Percentiles rank a stretch among this genome's conserved stretches.
phyloP scores from a whole-genome alignment of 768 basidiomycete genomes.

The Neoboletus subvelutipes region DNA sequence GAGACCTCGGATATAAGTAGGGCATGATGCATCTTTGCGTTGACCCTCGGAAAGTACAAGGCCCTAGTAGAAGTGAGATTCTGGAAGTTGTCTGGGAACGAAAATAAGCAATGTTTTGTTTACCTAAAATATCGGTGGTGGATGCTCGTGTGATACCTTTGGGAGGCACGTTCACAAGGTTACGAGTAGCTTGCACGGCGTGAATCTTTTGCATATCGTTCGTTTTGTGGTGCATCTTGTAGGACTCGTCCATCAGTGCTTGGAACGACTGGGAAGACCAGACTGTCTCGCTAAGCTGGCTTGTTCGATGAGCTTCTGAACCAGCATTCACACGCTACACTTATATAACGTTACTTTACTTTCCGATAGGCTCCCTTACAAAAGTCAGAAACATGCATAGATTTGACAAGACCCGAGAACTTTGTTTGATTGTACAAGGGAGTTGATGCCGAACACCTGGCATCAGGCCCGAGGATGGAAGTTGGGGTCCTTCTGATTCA shows the following conservation, averaged over 20 bases:
- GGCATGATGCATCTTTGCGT: conserved; percentile 22
- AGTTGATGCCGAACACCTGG: too few relatives aligned
- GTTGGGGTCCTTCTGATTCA: too few relatives aligned
- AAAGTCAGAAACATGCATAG: too few relatives aligned
- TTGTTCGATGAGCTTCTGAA: neutral
- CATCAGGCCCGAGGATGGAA: too few relatives aligned
- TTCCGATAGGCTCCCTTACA: too few relatives aligned
- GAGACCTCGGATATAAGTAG: conserved; percentile 23
- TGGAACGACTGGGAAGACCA: neutral
- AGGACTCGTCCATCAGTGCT: neutral
- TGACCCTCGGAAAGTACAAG: neutral
- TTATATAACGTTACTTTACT: too few relatives aligned
- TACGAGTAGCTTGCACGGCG: neutral
- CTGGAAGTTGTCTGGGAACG: conserved; percentile 1
- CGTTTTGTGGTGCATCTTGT: neutral
- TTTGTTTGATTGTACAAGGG: too few relatives aligned
- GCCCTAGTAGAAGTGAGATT: neutral
- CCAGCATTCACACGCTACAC: conserved; percentile 3
- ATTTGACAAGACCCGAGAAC: too few relatives aligned
- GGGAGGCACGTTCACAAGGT: neutral
- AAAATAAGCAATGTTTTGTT: neutral
- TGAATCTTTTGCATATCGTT: neutral
- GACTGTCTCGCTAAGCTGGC: neutral
- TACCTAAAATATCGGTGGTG: conserved; percentile 14
- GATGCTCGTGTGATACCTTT: conserved; percentile 8